A percentile compares a stretch with the other conserved stretches of the same genome.
Conservation (phyloP, 2,329 filamentous ascomycete species). For the Hymenoscyphus repandus region DNA sequence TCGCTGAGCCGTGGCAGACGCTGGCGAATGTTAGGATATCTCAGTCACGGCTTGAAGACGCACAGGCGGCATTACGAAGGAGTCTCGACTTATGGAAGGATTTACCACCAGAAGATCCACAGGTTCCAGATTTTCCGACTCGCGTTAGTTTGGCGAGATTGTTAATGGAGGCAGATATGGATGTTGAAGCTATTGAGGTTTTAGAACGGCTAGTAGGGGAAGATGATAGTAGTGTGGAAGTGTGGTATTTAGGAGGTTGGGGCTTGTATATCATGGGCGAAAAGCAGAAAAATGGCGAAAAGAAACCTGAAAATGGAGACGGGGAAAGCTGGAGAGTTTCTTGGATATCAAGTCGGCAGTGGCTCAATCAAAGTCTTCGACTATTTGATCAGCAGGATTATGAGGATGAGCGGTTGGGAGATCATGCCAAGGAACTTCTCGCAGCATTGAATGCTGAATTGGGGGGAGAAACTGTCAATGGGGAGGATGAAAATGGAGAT, state of each 20-base stretch:
- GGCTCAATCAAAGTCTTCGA: constrained; percentile 75
- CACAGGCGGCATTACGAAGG: constrained; percentile 67
- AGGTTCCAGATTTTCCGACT: constrained; percentile 79
- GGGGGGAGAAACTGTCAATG: constrained; percentile 54
- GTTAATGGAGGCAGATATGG: constrained; percentile 84
- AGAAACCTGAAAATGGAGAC: constrained; percentile 35
- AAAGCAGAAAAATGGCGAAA: constrained; percentile 48
- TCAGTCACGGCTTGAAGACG: constrained; percentile 74
- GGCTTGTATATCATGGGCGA: constrained; percentile 75
- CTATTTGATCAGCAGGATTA: constrained; percentile 78
- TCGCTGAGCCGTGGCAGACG: constrained; percentile 89
- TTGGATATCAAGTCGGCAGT: constrained; percentile 72
- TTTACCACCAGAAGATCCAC: constrained; percentile 63
- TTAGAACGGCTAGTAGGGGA: constrained; percentile 79
- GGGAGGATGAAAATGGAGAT: constrained; percentile 44
- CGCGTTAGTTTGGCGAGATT: constrained; percentile 78
- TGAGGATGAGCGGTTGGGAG: constrained; percentile 72
- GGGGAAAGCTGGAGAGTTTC: constrained; percentile 42
- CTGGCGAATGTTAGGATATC: constrained; percentile 91
- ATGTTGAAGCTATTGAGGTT: constrained; percentile 78
- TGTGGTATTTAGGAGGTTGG: constrained; percentile 97
- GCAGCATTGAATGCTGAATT: constrained; percentile 58
- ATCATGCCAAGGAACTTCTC: constrained; percentile 70
- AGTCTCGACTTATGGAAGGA: constrained; percentile 83
- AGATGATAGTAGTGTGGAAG: constrained; percentile 91